These are phyloP conservation scores for Actinomucor elegans DNA, from an alignment of 371 early-diverging fungal genomes.

Conservation along the genomic window DNA sequence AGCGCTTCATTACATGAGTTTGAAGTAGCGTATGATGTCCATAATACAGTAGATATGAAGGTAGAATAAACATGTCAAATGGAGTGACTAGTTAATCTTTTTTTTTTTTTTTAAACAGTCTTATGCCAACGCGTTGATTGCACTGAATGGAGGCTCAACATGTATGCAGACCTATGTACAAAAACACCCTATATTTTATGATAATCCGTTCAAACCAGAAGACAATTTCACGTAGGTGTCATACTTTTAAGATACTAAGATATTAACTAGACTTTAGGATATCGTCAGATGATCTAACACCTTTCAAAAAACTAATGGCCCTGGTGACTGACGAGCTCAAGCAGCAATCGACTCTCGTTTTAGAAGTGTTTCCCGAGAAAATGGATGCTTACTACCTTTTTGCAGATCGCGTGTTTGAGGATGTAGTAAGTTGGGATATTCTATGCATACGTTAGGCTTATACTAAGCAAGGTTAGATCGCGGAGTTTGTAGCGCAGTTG, in stretches of 20 bases:
- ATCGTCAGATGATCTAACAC: conserved; percentile 31
- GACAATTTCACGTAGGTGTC: conserved; percentile 55
- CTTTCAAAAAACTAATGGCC: conserved; percentile 45
- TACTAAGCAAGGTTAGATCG: conserved; percentile 27
- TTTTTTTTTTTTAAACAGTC: conserved; percentile 30
- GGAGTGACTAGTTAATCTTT: background rate
- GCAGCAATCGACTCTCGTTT: conserved; percentile 63
- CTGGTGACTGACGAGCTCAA: conserved; percentile 52
- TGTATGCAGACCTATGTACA: conserved; percentile 83
- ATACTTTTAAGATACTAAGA: background rate
- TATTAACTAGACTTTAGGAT: conserved; percentile 7
- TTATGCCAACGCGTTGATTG: conserved; percentile 65
- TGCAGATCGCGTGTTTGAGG: conserved; percentile 66
- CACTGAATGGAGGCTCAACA: conserved; percentile 77
- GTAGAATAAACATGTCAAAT: conserved; percentile 22
- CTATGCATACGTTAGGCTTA: background rate
- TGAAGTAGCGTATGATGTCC: conserved; percentile 75
- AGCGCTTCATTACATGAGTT: conserved; percentile 76
- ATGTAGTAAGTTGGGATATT: conserved; percentile 48
- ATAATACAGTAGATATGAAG: conserved; percentile 69
- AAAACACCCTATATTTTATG: conserved; percentile 86
- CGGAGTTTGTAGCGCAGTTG: conserved; percentile 45
- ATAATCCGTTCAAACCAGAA: conserved; percentile 64
- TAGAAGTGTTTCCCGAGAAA: conserved; percentile 69
- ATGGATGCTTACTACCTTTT: conserved; percentile 60